Evolutionary conservation across 768 basidiomycete genomes (phyloP), one percentile per base, ranked within the genome.

Genomic region (Pisolithus orientalis): DNA sequence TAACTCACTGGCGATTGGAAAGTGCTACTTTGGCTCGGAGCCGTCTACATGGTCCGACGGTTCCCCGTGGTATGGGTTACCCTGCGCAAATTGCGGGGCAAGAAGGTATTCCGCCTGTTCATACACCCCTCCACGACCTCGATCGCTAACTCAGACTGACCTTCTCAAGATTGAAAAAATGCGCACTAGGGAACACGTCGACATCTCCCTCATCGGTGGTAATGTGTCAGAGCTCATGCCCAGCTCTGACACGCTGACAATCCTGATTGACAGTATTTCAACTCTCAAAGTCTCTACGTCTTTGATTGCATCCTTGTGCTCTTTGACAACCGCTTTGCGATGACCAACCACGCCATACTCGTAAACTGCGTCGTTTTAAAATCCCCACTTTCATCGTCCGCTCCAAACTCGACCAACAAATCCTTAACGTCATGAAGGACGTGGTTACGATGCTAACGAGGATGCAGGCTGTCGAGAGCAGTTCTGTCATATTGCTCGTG

Each of bases 341-440:
- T 49, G 39, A 65, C 63, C n/a, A 65, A 65, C 46, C 50, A 61
- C 17, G 62, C 65, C 14, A 59, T 67, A 43, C 55, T 67, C 24
- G 44, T 53, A 27, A 62, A 59, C 39, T 59, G 59, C 50, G 44
- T 11, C 57, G 53, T 11, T 63, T 56, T 53, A 52, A 57, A 9
- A 68, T 21, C 21, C 21, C 21, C 21, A 21, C 21, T 21, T 21
- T 21, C 21, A 21, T 21, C 21, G 21, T 21, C 21, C 21, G 21
- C 21, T 21, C 21, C 21, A 21, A 21, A 48, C 54, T 66, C 4
- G 62, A 65, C 44, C 55, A 53, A 25, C 51, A 57, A 31, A 55
- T 55, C 24, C 44, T 38, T 21, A 55, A 55, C 37, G 28, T 52
- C 11, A 51, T 55, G 51, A 51, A 44, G 38, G 54, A 55, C 11